Percentiles rank a stretch among this genome's conserved stretches.
Conservation (phyloP, 2,329 filamentous ascomycete genomes). For the Fusarium metavorans region DNA sequence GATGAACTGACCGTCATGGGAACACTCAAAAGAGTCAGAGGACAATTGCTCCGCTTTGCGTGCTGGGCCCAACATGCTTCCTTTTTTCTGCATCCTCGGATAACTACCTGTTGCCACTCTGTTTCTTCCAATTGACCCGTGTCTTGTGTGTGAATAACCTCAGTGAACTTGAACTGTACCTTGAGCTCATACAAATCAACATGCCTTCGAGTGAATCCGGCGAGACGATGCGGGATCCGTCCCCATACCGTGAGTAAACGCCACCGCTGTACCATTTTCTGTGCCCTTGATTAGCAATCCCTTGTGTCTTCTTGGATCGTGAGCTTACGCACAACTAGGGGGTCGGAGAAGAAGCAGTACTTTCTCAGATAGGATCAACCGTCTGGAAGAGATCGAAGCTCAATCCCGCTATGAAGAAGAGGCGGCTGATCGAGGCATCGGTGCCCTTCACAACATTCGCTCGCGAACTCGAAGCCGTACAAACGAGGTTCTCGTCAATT, state of each 20-base stretch:
- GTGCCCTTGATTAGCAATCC: neutral
- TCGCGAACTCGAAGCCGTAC: constrained; percentile 50
- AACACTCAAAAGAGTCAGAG: constrained; percentile 22
- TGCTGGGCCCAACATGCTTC: constrained; percentile 6
- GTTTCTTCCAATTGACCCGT: constrained; percentile 5
- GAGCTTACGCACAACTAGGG: constrained; percentile 37
- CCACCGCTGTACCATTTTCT: neutral
- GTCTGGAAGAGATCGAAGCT: constrained; percentile 55
- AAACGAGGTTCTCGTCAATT: constrained; percentile 55
- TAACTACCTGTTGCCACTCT: neutral
- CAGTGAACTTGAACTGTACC: constrained; percentile 3
- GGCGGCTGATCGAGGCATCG: constrained; percentile 51
- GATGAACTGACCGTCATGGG: constrained; percentile 28
- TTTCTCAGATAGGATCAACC: constrained; percentile 40
- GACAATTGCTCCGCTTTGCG: constrained; percentile 20
- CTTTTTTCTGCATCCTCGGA: constrained; percentile 2
- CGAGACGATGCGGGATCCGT: constrained; percentile 43
- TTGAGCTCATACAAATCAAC: constrained; percentile 8
- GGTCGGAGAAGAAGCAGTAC: constrained; percentile 42
- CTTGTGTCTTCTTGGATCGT: neutral
- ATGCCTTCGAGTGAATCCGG: constrained; percentile 45
- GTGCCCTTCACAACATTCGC: constrained; percentile 50
- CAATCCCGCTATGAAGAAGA: constrained; percentile 56
- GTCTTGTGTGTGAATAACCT: constrained; percentile 32
- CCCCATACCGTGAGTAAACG: constrained; percentile 42